Conservation (phyloP, 2,329 filamentous ascomycete genomes). For the Diplodia intermedia region DNA sequence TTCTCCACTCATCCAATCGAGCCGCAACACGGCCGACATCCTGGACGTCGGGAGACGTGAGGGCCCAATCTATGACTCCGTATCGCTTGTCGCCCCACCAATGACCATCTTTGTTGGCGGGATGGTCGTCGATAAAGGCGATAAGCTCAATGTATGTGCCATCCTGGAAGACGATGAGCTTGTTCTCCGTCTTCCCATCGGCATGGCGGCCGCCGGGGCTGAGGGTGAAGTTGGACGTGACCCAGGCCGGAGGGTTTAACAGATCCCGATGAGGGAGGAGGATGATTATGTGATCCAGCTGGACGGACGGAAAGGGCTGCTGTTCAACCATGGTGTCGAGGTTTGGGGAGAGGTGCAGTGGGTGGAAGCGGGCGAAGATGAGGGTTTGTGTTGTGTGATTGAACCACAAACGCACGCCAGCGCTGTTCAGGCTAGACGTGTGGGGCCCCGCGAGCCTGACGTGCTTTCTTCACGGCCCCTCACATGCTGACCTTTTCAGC, state of each 20-base stretch:
- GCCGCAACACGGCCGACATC: not conserved
- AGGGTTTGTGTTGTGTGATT: conserved; percentile 13
- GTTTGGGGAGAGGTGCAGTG: conserved; percentile 27
- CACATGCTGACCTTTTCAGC: conserved; percentile 4
- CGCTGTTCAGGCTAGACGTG: conserved; percentile 3
- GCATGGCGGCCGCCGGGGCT: conserved; percentile 67
- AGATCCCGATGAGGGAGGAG: conserved; percentile 63
- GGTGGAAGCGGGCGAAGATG: not conserved
- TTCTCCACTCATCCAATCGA: conserved; percentile 5
- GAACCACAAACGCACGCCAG: conserved; percentile 8
- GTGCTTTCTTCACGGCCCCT: conserved; percentile 12
- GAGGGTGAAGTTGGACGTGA: conserved; percentile 64
- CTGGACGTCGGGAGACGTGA: conserved; percentile 53
- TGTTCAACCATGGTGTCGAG: conserved; percentile 20
- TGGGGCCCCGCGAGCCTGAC: conserved; percentile 6
- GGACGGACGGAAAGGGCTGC: conserved; percentile 30
- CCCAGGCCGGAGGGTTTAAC: conserved; percentile 55
- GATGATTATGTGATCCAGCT: conserved; percentile 70
- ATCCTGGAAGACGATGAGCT: conserved; percentile 67
- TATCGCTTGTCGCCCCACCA: conserved; percentile 62
- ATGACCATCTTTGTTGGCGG: conserved; percentile 58
- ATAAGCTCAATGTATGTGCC: conserved; percentile 73
- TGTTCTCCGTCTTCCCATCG: conserved; percentile 67
- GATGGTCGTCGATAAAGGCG: conserved; percentile 61
- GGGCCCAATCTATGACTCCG: conserved; percentile 67